Base-by-base conservation (phyloP, 805 yeast genomes). In the Scheffersomyces ergatensis region DNA sequence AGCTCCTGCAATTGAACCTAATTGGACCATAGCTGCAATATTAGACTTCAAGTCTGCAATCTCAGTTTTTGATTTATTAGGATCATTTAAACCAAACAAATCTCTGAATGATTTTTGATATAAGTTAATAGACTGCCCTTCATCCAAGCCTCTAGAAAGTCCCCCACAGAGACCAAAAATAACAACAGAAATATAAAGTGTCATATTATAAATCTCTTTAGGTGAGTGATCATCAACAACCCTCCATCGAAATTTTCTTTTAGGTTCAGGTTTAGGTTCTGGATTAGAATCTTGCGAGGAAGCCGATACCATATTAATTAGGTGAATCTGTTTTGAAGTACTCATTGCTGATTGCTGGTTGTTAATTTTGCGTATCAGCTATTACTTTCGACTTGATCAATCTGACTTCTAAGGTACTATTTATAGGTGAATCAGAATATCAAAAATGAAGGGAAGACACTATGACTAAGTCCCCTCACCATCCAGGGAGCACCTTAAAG, bases 21-120 rank as follows among this genome's bases (percentile, higher is more conserved):
- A 53, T 49, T 75, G 80, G 7, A 78, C 83, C 83, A 79, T 79
- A 5, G 82, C 62, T 3, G 77, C 67, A 50, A 78, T 78, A 51
- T 76, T 78, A 5, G 81, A 74, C 46, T 67, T 68, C 46, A 74
- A 54, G 46, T 72, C 62, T 4, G 81, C 81, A n/a, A 70, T 32
- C 11, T 65, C 54, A 5, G 54, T 27, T 3, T 46, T 58, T 3
- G 72, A 36, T 46, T 66, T 67, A 18, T 48, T 45, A 4, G 62
- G 51, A 48, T 75, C 77, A 13, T 57, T 51, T 18, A 79, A 61
- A 0, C 79, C 79, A 49, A 77, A 76, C 36, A 57, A 55, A 5
- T 51, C 38, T 23, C 50, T 57, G 53, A 79, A 79, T 0, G 76
- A 62, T 3, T 46, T 43, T 48, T 72, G 79, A 9, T 73, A 63